These are phyloP conservation scores for Orychophragmus violaceus DNA, from an alignment of 345 rosid species.

Conservation along the genomic window DNA sequence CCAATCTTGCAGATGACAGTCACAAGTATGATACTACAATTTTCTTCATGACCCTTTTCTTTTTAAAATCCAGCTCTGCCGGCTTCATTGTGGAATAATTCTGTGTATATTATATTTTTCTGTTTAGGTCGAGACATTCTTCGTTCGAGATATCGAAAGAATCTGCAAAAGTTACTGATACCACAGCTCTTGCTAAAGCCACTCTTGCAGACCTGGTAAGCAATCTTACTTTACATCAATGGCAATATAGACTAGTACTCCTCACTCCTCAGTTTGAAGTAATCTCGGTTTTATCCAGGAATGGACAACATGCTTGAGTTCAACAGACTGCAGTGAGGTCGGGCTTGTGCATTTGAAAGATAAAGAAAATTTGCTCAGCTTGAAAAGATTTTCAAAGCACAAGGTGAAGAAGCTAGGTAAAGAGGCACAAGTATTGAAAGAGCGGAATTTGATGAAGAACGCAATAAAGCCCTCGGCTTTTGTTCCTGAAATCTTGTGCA, in stretches of 20 bases:
- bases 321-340: constrained; percentile 85
- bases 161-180: constrained; percentile 40
- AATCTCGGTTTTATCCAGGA: constrained; percentile 38
- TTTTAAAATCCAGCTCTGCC: neutral
- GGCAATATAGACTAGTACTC: neutral
- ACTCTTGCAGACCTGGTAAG: constrained; percentile 63
- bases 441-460: constrained; percentile 71
- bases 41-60: neutral
- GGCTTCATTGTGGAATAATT: neutral
- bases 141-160: constrained; percentile 47
- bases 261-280: constrained; percentile 4
- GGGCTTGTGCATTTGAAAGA: constrained; percentile 65
- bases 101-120: constrained; percentile 11
- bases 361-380: constrained; percentile 56
- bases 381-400: constrained; percentile 83
- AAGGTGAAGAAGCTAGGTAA: constrained; percentile 72
- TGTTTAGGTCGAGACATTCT: constrained; percentile 50
- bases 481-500: constrained; percentile 64
- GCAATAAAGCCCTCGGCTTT: constrained; percentile 46
- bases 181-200: constrained; percentile 42
- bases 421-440: constrained; percentile 79
- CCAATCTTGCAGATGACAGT: constrained; percentile 55
- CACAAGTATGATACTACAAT: constrained; percentile 47
- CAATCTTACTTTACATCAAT: constrained; percentile 11
- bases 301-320: constrained; percentile 70